phyloP scores from a whole-genome alignment of 2,329 filamentous ascomycete species.

The Alternaria infectoria region DNA sequence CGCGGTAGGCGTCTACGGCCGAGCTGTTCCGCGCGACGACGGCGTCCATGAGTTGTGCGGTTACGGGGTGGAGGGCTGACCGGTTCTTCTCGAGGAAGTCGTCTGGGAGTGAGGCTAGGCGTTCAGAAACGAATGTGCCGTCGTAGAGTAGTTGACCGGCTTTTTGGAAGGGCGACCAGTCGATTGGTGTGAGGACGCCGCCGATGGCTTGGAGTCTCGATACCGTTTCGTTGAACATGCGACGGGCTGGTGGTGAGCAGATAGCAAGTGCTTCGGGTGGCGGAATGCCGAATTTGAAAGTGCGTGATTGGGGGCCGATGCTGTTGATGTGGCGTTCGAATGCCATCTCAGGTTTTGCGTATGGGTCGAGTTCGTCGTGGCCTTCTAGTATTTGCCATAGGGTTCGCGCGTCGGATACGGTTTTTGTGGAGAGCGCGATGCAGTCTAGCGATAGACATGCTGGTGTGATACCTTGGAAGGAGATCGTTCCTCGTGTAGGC shows the following conservation, averaged over 20 bases:
- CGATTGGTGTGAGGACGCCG: slow-evolving; percentile 37
- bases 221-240: slow-evolving; percentile 41
- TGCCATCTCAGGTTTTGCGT: slow-evolving; percentile 53
- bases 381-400: slow-evolving; percentile 57
- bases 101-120: slow-evolving; percentile 52
- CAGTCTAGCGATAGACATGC: slow-evolving; percentile 66
- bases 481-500: slow-evolving; percentile 61
- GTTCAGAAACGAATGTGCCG: slow-evolving; percentile 64
- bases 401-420: slow-evolving; percentile 56
- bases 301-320: slow-evolving; percentile 42
- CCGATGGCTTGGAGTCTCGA: slow-evolving; percentile 35
- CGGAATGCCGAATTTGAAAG: slow-evolving; percentile 59
- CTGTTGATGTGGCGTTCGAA: slow-evolving; percentile 45
- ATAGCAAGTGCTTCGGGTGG: slow-evolving; percentile 51
- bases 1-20: slow-evolving; percentile 42
- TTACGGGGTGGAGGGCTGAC: slow-evolving; percentile 58
- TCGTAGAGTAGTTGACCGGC: slow-evolving; percentile 63
- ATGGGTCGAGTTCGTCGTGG: slow-evolving; percentile 59
- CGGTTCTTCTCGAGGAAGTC: slow-evolving; percentile 40
- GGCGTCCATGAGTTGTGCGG: slow-evolving; percentile 49
- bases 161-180: slow-evolving; percentile 55
- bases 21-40: slow-evolving; percentile 36
- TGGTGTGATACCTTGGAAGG: slow-evolving; percentile 58
- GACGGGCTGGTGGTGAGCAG: slow-evolving; percentile 51
- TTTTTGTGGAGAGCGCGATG: slow-evolving; percentile 61